Conservation (phyloP, 2,329 filamentous ascomycete genomes). For the Aspergillaceae sp. region DNA sequence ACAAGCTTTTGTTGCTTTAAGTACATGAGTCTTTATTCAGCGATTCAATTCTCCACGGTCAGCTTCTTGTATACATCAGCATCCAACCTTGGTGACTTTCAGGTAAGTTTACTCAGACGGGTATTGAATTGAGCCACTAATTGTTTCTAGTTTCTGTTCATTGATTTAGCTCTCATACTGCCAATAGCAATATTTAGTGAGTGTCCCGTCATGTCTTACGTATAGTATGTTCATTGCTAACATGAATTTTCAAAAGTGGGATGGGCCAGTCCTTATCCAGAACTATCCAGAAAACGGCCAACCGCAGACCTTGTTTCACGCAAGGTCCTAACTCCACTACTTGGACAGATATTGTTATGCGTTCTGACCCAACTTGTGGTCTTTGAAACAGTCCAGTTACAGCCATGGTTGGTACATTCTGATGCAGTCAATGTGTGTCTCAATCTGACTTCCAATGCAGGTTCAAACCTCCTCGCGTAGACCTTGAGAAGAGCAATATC, state of each 20-base stretch:
- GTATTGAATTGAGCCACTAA: conserved; percentile 3
- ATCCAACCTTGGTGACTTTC: conserved; percentile 93
- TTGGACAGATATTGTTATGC: conserved; percentile 80
- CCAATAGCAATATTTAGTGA: conserved; percentile 91
- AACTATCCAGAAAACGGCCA: conserved; percentile 72
- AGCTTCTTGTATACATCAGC: conserved; percentile 92
- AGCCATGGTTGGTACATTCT: conserved; percentile 57
- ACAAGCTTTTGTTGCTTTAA: conserved; percentile 99
- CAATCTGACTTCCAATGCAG: conserved; percentile 29
- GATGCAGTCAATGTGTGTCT: background rate
- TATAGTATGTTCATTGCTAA: background rate
- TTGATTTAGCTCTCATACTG: conserved; percentile 83
- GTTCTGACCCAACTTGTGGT: conserved; percentile 66
- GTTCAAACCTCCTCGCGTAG: conserved; percentile 71
- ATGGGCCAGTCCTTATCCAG: conserved; percentile 77
- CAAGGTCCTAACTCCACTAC: conserved; percentile 79
- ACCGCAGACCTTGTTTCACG: conserved; percentile 86
- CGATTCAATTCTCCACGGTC: conserved; percentile 97
- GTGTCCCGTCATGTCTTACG: conserved; percentile 15
- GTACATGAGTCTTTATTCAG: conserved; percentile 97
- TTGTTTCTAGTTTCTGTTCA: conserved; percentile 66
- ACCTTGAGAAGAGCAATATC: conserved; percentile 72
- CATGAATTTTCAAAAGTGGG: conserved; percentile 53
- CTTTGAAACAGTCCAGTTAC: conserved; percentile 65
- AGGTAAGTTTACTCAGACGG: conserved; percentile 41